phyloP scores from a whole-genome alignment of 2,329 filamentous ascomycete species.

The Ambrosiella xylebori region DNA sequence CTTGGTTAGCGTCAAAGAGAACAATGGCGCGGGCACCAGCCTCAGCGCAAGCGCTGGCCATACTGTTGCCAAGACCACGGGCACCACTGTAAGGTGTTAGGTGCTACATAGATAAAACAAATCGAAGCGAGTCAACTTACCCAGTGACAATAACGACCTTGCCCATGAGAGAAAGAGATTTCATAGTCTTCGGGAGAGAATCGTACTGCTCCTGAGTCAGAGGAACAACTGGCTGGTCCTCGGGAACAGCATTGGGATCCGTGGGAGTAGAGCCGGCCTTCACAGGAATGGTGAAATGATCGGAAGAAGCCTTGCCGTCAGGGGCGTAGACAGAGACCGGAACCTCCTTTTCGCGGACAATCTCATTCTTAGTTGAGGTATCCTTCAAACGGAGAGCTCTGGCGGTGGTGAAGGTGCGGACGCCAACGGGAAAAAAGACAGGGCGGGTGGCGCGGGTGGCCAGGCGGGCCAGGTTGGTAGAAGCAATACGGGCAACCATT shows the following conservation, averaged over 20 bases:
- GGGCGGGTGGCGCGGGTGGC: slow-evolving; percentile 18
- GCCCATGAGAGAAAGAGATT: slow-evolving; percentile 50
- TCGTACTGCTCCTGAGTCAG: slow-evolving; percentile 36
- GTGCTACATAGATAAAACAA: background rate
- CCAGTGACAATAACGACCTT: slow-evolving; percentile 60
- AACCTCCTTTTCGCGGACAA: slow-evolving; percentile 39
- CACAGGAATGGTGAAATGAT: slow-evolving; percentile 40
- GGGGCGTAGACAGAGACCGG: slow-evolving; percentile 37
- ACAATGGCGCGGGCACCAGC: slow-evolving; percentile 56
- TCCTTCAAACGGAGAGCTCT: slow-evolving; percentile 14
- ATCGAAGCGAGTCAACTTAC: slow-evolving; percentile 26
- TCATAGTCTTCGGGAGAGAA: slow-evolving; percentile 45
- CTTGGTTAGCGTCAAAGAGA: slow-evolving; percentile 62
- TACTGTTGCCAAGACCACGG: slow-evolving; percentile 61
- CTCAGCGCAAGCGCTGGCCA: slow-evolving; percentile 62
- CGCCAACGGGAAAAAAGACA: slow-evolving; percentile 16
- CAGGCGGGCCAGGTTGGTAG: slow-evolving; percentile 17
- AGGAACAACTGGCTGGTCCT: slow-evolving; percentile 33
- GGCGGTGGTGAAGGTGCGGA: slow-evolving; percentile 11
- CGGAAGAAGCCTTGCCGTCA: slow-evolving; percentile 26
- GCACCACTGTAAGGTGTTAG: slow-evolving; percentile 37
- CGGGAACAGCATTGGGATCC: slow-evolving; percentile 22
- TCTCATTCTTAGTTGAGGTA: slow-evolving; percentile 26
- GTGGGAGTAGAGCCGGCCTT: slow-evolving; percentile 27
- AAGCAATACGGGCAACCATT: slow-evolving; percentile 19